These are phyloP conservation scores for Fusarium dlaminii DNA, from an alignment of 2,329 filamentous ascomycete species.

Conservation along the genomic window DNA sequence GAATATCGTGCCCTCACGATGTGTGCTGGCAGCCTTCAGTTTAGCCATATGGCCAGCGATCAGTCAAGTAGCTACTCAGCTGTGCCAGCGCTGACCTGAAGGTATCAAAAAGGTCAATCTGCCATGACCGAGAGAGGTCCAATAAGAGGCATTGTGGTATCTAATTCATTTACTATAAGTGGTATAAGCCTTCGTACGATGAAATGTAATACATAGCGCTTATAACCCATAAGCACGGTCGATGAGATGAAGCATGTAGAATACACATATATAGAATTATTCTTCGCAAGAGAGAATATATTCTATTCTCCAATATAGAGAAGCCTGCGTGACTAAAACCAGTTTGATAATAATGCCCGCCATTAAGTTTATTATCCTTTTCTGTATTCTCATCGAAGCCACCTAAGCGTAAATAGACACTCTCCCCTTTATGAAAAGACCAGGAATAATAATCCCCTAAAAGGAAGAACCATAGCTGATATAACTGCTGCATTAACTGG, in stretches of 20 bases:
- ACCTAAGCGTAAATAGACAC: background rate
- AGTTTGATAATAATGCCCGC: background rate
- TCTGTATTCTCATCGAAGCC: background rate
- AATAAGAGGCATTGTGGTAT: background rate
- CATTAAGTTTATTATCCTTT: background rate
- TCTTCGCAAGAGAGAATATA: background rate
- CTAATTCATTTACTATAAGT: background rate
- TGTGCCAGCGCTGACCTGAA: no score
- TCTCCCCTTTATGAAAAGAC: background rate
- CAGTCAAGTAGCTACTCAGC: no score
- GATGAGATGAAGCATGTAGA: fast-evolving
- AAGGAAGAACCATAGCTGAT: background rate
- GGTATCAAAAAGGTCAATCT: no score
- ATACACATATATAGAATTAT: background rate
- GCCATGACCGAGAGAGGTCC: no score
- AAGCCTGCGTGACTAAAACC: fast-evolving
- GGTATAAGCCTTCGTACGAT: background rate
- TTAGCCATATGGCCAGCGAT: no score
- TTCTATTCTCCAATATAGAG: no score
- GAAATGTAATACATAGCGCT: background rate
- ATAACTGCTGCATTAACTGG: no score
- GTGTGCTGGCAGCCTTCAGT: no score
- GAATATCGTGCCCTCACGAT: no score
- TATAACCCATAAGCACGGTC: background rate
- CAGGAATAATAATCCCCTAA: background rate